These are phyloP conservation scores for Globisporangium lucens DNA, from an alignment of 352 stramenopile species.

Conservation along the genomic window DNA sequence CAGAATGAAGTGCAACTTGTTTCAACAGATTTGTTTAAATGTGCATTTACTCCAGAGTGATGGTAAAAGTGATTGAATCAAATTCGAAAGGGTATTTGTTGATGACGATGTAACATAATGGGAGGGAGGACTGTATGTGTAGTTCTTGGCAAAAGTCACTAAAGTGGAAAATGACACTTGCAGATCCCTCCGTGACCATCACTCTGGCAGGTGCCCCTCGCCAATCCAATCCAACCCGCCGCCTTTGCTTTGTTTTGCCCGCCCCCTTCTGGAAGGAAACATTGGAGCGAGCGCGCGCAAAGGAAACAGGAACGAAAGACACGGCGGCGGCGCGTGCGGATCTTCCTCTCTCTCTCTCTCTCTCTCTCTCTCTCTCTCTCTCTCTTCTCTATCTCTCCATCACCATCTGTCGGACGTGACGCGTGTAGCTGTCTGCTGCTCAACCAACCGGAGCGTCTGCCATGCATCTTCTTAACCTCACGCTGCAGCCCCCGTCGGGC, in stretches of 20 bases:
- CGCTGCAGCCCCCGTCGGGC: constrained; percentile 78
- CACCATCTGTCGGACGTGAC: neutral
- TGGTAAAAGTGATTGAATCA: no score
- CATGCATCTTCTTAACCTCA: constrained; percentile 89
- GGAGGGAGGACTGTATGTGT: no score
- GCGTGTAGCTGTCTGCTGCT: neutral
- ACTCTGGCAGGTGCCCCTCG: neutral
- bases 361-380: neutral
- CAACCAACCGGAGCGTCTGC: neutral
- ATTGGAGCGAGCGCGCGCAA: constrained; percentile 8
- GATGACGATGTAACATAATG: no score
- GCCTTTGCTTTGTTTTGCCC: neutral
- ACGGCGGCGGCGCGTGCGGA: neutral
- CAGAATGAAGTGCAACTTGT: no score
- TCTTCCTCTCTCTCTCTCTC: neutral
- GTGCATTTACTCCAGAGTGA: no score
- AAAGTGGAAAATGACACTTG: neutral
- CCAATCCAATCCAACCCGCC: neutral
- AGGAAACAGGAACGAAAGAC: constrained; percentile 2
- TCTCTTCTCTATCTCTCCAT: neutral
- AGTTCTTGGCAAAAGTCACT: neutral
- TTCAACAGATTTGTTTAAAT: no score
- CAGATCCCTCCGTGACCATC: neutral
- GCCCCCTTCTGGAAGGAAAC: constrained; percentile 10
- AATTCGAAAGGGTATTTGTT: no score